Evolutionary conservation across 768 basidiomycete species (phyloP).

Genomic region (Pilatotrama ljubarskyi): DNA sequence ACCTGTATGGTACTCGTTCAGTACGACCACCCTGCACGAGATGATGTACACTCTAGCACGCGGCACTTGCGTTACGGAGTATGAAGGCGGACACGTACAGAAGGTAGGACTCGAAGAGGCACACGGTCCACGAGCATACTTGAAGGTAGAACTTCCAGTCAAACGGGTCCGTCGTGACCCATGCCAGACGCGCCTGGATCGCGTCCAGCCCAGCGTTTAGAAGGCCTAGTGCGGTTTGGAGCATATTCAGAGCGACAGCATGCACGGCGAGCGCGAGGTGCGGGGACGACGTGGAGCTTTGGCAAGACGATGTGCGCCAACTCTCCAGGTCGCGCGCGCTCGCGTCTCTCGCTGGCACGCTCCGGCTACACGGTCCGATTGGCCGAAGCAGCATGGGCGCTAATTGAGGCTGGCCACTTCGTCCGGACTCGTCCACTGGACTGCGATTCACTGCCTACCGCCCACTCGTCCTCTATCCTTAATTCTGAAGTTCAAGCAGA

Average conservation of each 20-base stretch:
- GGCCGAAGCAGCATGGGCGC: no score
- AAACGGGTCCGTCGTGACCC: conserved; percentile 69
- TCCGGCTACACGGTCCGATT: no score
- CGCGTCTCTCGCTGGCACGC: not conserved
- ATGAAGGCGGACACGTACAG: no score
- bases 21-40: no score
- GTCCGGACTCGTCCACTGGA: no score
- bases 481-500: no score
- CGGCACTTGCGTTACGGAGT: no score
- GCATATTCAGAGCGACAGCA: no score
- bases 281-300: not conserved
- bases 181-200: conserved; percentile 65
- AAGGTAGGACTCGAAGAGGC: conserved; percentile 86
- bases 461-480: no score
- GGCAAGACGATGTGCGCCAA: not conserved
- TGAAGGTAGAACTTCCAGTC: conserved; percentile 87
- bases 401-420: no score
- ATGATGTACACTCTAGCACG: no score
- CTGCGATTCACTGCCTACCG: no score
- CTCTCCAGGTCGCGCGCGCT: not conserved
- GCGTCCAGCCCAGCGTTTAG: conserved; percentile 38
- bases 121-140: conserved; percentile 70
- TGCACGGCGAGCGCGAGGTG: not conserved
- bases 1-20: conserved; percentile 31
- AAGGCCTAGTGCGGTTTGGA: conserved; percentile 23